Conservation (phyloP, 768 basidiomycete species). For the Candolleomyces aberdarensis region DNA sequence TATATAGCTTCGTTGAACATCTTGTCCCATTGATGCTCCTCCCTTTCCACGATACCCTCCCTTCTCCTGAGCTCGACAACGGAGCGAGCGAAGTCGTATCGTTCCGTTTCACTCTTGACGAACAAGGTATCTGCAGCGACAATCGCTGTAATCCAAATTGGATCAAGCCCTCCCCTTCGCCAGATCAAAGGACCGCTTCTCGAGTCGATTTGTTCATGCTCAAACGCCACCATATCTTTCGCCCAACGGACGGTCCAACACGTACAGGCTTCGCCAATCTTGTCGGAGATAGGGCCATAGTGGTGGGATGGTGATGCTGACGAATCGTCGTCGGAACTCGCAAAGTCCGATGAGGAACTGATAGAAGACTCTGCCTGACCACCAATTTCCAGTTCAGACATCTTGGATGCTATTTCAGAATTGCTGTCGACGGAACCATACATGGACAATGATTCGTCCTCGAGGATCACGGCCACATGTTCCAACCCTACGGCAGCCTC, state of each 20-base stretch:
- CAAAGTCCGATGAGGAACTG: slow-evolving; percentile 11
- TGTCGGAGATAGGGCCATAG: slow-evolving; percentile 88
- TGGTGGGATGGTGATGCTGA: slow-evolving; percentile 39
- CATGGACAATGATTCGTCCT: slow-evolving; percentile 26
- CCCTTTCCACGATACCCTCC: slow-evolving; percentile 49
- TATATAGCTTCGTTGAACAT: slow-evolving; percentile 80
- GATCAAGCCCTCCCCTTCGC: slow-evolving; percentile 69
- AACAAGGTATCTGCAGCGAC: slow-evolving; percentile 80
- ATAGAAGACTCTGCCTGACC: not conserved
- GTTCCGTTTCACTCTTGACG: slow-evolving; percentile 69
- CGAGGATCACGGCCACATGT: slow-evolving; percentile 50
- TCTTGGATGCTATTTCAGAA: slow-evolving; percentile 7
- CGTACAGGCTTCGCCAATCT: slow-evolving; percentile 85
- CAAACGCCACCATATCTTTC: slow-evolving; percentile 66
- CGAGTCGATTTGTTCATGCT: slow-evolving; percentile 37
- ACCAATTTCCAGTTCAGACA: not conserved
- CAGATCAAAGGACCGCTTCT: slow-evolving; percentile 45
- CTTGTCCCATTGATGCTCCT: slow-evolving; percentile 66
- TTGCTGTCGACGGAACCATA: slow-evolving; percentile 12
- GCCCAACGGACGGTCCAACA: slow-evolving; percentile 92
- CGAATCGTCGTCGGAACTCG: slow-evolving; percentile 11
- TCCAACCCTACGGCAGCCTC: slow-evolving; percentile 73
- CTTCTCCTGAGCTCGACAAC: slow-evolving; percentile 73
- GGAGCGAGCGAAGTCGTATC: slow-evolving; percentile 74
- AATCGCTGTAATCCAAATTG: slow-evolving; percentile 71